These are phyloP conservation scores for Sutorius australiensis DNA, from an alignment of 768 basidiomycete species.

Conservation along the genomic window DNA sequence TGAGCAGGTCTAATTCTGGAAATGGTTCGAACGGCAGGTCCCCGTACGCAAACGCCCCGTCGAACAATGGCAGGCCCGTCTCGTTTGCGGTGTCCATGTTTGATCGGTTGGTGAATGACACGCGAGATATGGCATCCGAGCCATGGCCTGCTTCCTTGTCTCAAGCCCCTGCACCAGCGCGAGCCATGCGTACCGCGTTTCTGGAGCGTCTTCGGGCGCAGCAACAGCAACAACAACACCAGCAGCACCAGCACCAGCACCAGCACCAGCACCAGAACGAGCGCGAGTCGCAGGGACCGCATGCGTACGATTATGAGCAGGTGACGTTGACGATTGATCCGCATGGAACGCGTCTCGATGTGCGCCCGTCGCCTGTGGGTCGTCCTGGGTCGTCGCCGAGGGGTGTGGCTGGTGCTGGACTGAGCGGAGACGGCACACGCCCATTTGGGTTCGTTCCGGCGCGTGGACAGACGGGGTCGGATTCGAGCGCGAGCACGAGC, in stretches of 20 bases:
- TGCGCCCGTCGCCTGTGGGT: constrained; percentile 9
- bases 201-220: constrained; percentile 16
- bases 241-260: constrained; percentile 9
- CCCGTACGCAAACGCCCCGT: constrained; percentile 2
- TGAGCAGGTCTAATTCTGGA: neutral
- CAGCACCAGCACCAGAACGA: constrained; percentile 6
- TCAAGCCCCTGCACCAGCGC: neutral
- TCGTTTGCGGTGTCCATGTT: constrained; percentile 19
- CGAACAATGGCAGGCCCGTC: constrained; percentile 12
- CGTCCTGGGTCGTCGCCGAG: constrained; percentile 3
- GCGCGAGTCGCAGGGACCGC: constrained; percentile 1
- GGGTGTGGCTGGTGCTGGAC: constrained; percentile 1
- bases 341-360: constrained; percentile 1
- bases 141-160: constrained; percentile 4
- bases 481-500: constrained; percentile 13
- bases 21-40: constrained; percentile 5
- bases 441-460: constrained; percentile 13
- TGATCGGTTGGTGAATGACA: constrained; percentile 19
- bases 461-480: constrained; percentile 15
- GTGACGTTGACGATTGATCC: neutral
- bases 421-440: constrained; percentile 10
- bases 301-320: neutral
- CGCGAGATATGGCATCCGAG: constrained; percentile 5
- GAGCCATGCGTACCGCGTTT: constrained; percentile 6
- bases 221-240: constrained; percentile 13